Percentiles rank a stretch among this genome's conserved stretches.
phyloP scores from a whole-genome alignment of 768 basidiomycete genomes.

The Mycena albidolilacea region DNA sequence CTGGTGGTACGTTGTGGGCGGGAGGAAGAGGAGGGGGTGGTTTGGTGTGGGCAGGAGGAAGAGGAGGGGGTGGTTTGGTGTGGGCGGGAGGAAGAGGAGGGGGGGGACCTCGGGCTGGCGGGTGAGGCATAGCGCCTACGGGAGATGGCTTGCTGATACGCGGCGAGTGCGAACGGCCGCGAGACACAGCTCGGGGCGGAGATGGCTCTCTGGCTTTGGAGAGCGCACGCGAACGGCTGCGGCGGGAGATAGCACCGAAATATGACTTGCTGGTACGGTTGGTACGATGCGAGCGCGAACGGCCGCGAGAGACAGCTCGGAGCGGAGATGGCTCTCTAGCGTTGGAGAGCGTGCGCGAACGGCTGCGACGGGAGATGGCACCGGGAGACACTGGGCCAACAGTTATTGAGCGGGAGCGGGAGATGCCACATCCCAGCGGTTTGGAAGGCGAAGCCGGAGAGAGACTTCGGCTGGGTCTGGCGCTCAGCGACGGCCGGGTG shows the following conservation, averaged over 20 bases:
- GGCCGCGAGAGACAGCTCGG: neutral
- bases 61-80: too few species aligned
- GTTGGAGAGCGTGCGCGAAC: conserved; percentile 1
- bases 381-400: neutral
- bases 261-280: neutral
- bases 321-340: neutral
- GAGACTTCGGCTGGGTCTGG: too few species aligned
- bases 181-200: neutral
- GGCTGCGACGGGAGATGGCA: neutral
- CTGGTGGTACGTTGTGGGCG: neutral
- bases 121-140: neutral
- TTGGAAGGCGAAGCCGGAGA: too few species aligned
- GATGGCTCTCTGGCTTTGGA: too few species aligned
- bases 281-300: neutral
- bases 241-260: neutral
- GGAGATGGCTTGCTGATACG: neutral
- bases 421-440: too few species aligned
- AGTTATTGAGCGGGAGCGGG: neutral
- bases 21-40: conserved; percentile 2
- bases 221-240: too few species aligned
- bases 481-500: too few species aligned
- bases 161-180: too few species aligned
- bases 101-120: neutral
- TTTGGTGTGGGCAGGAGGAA: neutral
- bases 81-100: conserved; percentile 8